A percentile compares a stretch with the other conserved stretches of the same genome.
These are phyloP conservation scores for Cryptococcus sp. DNA, from an alignment of 1,284 basidiomycete species.

Conservation along the genomic window DNA sequence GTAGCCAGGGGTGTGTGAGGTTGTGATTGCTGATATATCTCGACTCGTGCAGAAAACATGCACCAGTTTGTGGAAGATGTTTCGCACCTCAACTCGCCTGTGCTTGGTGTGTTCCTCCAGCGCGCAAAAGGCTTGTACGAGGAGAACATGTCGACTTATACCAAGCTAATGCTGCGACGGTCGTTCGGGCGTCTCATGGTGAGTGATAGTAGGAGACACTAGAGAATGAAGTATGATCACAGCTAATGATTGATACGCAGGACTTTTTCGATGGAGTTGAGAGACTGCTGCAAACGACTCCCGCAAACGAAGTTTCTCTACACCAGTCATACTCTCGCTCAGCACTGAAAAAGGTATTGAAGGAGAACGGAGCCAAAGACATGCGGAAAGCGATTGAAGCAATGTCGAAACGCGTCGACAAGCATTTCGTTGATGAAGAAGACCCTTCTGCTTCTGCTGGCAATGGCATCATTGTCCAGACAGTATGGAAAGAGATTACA, in stretches of 20 bases:
- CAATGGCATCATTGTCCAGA: slow-evolving; percentile 69
- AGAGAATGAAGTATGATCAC: too few relatives aligned
- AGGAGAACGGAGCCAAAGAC: slow-evolving; percentile 85
- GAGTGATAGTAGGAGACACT: slow-evolving; percentile 41
- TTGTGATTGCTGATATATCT: slow-evolving; percentile 2
- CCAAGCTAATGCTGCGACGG: slow-evolving; percentile 80
- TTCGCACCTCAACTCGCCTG: slow-evolving; percentile 61
- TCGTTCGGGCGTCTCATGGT: slow-evolving; percentile 88
- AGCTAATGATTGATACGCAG: slow-evolving; percentile 53
- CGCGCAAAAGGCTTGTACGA: slow-evolving; percentile 81
- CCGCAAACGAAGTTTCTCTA: slow-evolving; percentile 74
- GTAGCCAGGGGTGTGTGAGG: slow-evolving; percentile 38
- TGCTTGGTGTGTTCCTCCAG: slow-evolving; percentile 68
- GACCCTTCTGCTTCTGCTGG: slow-evolving; percentile 5
- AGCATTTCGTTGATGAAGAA: slow-evolving; percentile 69
- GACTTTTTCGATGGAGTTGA: slow-evolving; percentile 95
- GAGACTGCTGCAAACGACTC: slow-evolving; percentile 75
- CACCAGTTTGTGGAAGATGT: slow-evolving; percentile 85
- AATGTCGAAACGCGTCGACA: slow-evolving; percentile 87
- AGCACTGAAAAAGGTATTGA: slow-evolving; percentile 77
- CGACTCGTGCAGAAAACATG: slow-evolving; percentile 77
- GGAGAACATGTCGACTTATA: slow-evolving; percentile 81
- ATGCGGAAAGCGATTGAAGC: slow-evolving; percentile 78
- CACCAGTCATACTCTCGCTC: slow-evolving; percentile 76
- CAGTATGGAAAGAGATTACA: slow-evolving; percentile 86